A percentile compares a stretch with the other conserved stretches of the same genome.
Evolutionary conservation across 1,284 basidiomycete species (phyloP).

Genomic region (Trametes hirsuta): DNA sequence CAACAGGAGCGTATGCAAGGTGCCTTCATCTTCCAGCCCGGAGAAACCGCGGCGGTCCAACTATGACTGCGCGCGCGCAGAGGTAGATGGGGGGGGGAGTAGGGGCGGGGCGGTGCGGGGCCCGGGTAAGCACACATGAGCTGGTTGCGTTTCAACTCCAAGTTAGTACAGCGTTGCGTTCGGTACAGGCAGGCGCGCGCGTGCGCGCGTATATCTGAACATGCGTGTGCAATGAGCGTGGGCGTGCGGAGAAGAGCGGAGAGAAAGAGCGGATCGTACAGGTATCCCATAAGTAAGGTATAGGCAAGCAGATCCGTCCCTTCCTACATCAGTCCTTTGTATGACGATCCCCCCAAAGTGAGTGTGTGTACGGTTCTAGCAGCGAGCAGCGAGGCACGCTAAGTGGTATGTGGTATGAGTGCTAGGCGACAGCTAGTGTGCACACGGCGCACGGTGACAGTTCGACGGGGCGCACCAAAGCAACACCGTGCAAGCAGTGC

Average conservation of each 20-base stretch:
- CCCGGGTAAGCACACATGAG: too few species aligned
- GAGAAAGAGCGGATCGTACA: conserved; percentile 12
- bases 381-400: conserved; percentile 3
- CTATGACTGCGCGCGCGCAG: not conserved
- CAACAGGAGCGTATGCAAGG: not conserved
- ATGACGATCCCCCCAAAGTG: conserved; percentile 10
- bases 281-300: conserved; percentile 18
- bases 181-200: not conserved
- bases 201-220: conserved; percentile 8
- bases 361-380: conserved; percentile 1
- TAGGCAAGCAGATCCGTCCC: conserved; percentile 12
- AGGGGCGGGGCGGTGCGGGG: not conserved
- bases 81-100: not conserved
- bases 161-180: not conserved
- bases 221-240: conserved; percentile 2
- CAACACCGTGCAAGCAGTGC: not conserved
- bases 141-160: not conserved
- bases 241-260: not conserved
- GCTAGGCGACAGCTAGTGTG: not conserved
- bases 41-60: not conserved
- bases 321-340: conserved; percentile 12
- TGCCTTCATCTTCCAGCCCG: not conserved
- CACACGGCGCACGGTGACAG: conserved; percentile 4
- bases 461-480: not conserved
- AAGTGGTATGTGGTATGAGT: conserved; percentile 10